These are phyloP conservation scores for Heritiera littoralis DNA, from an alignment of 345 rosid genomes.

Conservation along the genomic window DNA sequence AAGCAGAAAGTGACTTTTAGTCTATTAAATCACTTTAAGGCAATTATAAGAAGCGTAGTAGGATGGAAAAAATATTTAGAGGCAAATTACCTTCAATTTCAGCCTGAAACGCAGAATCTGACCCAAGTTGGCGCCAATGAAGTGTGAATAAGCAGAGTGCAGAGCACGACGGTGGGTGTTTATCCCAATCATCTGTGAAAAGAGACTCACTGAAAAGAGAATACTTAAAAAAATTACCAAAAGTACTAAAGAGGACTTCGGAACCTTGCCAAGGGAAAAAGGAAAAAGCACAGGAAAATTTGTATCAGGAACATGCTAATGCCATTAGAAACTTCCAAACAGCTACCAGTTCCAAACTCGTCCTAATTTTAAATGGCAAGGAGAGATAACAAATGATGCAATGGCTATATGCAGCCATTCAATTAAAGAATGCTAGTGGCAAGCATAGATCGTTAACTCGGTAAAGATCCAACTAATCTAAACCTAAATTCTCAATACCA, in stretches of 20 bases:
- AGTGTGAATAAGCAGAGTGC: neutral
- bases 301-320: neutral
- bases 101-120: neutral
- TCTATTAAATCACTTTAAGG: neutral
- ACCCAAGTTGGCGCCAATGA: neutral
- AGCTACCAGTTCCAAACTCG: neutral
- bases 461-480: neutral
- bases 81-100: neutral
- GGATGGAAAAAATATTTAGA: neutral
- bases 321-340: slow-evolving; percentile 2
- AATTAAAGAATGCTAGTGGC: neutral
- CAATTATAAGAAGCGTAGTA: neutral
- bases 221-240: neutral
- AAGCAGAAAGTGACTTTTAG: neutral
- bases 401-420: neutral
- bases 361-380: neutral
- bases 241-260: neutral
- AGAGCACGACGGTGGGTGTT: neutral
- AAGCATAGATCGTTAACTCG: neutral
- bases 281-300: neutral
- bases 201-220: neutral
- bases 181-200: too few species aligned
- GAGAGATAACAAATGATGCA: neutral
- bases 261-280: neutral
- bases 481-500: neutral